These are phyloP conservation scores for Cystofilobasidium ferigula DNA, from an alignment of 768 basidiomycete species.

Conservation along the genomic window DNA sequence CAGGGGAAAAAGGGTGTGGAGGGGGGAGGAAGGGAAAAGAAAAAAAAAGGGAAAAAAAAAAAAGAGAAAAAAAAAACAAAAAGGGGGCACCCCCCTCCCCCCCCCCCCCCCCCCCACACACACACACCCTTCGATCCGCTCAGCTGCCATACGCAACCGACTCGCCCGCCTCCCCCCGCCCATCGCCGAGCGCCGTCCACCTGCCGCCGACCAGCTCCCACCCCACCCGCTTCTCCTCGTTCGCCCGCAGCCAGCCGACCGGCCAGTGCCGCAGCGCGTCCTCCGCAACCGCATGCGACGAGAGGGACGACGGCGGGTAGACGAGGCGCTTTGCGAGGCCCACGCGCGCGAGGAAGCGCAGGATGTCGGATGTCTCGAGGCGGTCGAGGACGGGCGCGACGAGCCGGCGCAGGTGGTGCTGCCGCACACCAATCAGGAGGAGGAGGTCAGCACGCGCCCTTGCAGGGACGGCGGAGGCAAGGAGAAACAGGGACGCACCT, in stretches of 20 bases:
- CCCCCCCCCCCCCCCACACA: no score
- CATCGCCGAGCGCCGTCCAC: no score
- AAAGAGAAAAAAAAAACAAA: no score
- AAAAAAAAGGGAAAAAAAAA: no score
- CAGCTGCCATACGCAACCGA: no score
- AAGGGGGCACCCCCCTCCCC: no score
- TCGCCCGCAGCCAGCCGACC: slow-evolving; percentile 12
- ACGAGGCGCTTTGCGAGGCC: neutral
- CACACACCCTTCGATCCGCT: no score
- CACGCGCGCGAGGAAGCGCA: neutral
- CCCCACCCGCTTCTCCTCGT: slow-evolving; percentile 11
- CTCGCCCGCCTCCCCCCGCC: no score
- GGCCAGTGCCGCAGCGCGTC: neutral
- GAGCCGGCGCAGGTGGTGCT: slow-evolving; percentile 3
- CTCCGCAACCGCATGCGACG: neutral
- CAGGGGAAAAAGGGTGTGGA: no score
- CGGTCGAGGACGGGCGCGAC: slow-evolving; percentile 16
- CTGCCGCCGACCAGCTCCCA: slow-evolving; percentile 9
- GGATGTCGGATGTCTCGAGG: slow-evolving; percentile 15
- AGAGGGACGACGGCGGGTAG: neutral
- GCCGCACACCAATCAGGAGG: neutral
- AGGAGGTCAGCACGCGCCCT: neutral
- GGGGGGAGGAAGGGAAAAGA: no score
- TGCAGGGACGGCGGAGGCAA: neutral
- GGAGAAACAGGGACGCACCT: slow-evolving; percentile 2